Percentiles rank a stretch among this genome's conserved stretches.
phyloP scores from a whole-genome alignment of 1,139 yeast genomes.

The Lipomyces yarrowii region DNA sequence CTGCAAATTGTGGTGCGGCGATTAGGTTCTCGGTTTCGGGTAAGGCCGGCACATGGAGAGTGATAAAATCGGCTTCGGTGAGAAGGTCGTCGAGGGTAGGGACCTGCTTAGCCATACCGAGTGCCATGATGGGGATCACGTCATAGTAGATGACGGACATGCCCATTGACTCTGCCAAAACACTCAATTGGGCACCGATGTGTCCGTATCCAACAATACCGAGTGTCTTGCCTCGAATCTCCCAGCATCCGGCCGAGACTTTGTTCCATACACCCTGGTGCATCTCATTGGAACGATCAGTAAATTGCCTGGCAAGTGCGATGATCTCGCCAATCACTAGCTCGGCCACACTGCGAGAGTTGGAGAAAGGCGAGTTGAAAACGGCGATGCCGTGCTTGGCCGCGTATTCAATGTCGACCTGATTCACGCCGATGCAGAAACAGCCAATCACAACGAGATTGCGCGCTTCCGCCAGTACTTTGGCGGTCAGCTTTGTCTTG shows the following conservation, averaged over 20 bases:
- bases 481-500: conserved; percentile 84
- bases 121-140: conserved; percentile 87
- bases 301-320: conserved; percentile 91
- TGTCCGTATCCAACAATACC: conserved; percentile 99
- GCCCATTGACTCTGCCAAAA: conserved; percentile 96
- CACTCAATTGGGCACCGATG: conserved; percentile 96
- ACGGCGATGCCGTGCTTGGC: conserved; percentile 94
- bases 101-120: conserved; percentile 97
- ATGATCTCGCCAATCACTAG: conserved; percentile 94
- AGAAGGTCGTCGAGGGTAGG: conserved; percentile 80
- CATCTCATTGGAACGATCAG: conserved; percentile 94
- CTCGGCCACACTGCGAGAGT: conserved; percentile 98
- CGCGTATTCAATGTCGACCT: conserved; percentile 90
- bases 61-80: conserved; percentile 79
- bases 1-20: conserved; percentile 87
- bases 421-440: conserved; percentile 99
- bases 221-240: conserved; percentile 95
- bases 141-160: conserved; percentile 96
- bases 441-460: conserved; percentile 92
- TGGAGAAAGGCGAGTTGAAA: conserved; percentile 97
- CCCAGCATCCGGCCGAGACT: conserved; percentile 96
- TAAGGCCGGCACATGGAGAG: conserved; percentile 94
- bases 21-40: conserved; percentile 89
- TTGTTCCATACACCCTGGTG: conserved; percentile 99
- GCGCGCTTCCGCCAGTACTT: conserved; percentile 79